Base-by-base conservation (phyloP, 257 asterid species). In the Solanum neorickii region DNA sequence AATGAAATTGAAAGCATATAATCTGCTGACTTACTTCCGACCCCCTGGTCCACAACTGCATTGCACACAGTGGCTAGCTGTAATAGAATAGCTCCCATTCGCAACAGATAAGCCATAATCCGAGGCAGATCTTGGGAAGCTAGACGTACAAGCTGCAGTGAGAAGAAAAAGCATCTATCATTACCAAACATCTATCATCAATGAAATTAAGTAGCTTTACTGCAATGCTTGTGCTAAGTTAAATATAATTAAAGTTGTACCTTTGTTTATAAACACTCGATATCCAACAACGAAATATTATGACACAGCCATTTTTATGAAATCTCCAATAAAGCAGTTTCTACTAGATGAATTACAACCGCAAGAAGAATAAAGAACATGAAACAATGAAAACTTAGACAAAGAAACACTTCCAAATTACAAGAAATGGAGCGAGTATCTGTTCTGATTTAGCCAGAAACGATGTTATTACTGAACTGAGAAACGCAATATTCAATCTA, bases 41-140 rank as follows among this genome's bases (percentile, higher is more conserved):
- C 94, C 93, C 88, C 96, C 98, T 6, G 97, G 98, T 35, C 96
- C 99, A 52, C 99, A 97, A 86, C 99, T 97, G 92, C 99, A 97
- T 89, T 94, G 99, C 83, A 97, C 98, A 60, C 99, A 97, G 88
- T 96, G 98, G 77, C 98, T 88, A 11, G 99, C 98, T 7, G 98
- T 92, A 56, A 97, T 90, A 33, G 99, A 97, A 35, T 95, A 97
- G 90, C 98, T 97, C 82, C 99, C 99, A 16, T 95, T 97, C 6
- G 99, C 98, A 46, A 97, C 98, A 86, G 96, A 94, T 88, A 97
- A 90, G 44, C 96, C 96, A 56, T 91, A 92, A 88, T 97, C 99
- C 9, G 93, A 89, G 23, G 98, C 92, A 18, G 91, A 93, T 7
- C 23, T 91, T 21, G 99, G 95, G 89, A 97, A 96, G 87, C 88